phyloP scores from a whole-genome alignment of 2,329 filamentous ascomycete species.

The Pseudopyrenochaeta lycopersici region DNA sequence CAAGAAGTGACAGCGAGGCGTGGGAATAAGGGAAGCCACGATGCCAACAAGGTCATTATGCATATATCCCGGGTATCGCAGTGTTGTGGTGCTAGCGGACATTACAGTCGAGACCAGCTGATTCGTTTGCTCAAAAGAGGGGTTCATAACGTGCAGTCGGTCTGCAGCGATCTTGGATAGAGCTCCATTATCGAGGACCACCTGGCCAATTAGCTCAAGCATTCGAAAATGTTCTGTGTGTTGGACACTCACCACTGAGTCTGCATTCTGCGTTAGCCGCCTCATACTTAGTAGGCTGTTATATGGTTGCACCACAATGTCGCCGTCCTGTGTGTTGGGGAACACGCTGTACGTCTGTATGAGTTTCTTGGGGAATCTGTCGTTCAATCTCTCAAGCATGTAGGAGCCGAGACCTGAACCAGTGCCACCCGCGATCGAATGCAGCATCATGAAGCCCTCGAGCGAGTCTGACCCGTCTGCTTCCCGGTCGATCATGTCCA shows the following conservation, averaged over 20 bases:
- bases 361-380: conserved; percentile 97
- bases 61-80: conserved; percentile 98
- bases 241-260: conserved; percentile 75
- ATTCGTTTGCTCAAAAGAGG: conserved; percentile 97
- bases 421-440: conserved; percentile 96
- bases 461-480: conserved; percentile 97
- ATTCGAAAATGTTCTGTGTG: not conserved
- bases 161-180: conserved; percentile 94
- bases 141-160: conserved; percentile 91
- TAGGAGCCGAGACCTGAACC: conserved; percentile 96
- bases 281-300: conserved; percentile 95
- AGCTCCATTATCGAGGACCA: conserved; percentile 95
- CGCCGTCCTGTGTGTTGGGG: conserved; percentile 86
- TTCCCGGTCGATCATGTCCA: conserved; percentile 99
- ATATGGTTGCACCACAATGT: conserved; percentile 98
- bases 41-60: conserved; percentile 99
- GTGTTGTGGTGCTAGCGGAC: conserved; percentile 95
- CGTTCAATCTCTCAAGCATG: conserved; percentile 92
- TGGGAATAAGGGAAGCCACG: conserved; percentile 93
- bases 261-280: conserved; percentile 91
- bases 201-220: conserved; percentile 48
- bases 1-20: conserved; percentile 95
- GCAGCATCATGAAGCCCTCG: conserved; percentile 98
- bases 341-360: conserved; percentile 99
- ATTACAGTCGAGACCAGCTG: conserved; percentile 95